phyloP scores from a whole-genome alignment of 2,329 filamentous ascomycete species.

The Xylaria sp. region DNA sequence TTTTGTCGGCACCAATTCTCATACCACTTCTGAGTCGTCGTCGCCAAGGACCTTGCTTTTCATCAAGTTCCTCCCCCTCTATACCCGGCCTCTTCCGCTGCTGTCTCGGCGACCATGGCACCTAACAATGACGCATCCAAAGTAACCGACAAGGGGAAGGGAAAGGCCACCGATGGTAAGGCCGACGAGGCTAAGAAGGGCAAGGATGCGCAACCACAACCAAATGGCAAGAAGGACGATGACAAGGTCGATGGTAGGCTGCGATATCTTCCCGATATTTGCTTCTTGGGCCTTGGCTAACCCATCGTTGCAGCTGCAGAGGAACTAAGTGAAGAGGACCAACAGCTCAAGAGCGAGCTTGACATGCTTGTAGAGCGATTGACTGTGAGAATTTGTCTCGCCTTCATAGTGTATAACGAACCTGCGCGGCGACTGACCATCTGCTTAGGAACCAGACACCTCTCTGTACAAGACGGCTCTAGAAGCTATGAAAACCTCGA shows the following conservation, averaged over 20 bases:
- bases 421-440: conserved; percentile 28
- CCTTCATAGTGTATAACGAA: neutral
- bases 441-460: conserved; percentile 79
- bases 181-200: conserved; percentile 67
- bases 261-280: conserved; percentile 35
- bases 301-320: conserved; percentile 67
- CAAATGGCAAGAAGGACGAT: conserved; percentile 83
- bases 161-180: conserved; percentile 81
- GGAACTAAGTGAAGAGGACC: conserved; percentile 96
- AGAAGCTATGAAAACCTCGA: conserved; percentile 96
- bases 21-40: neutral
- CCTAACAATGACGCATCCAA: conserved; percentile 90
- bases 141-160: conserved; percentile 94
- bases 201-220: conserved; percentile 75
- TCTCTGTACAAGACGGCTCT: conserved; percentile 91
- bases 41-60: conserved; percentile 10
- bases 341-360: conserved; percentile 96
- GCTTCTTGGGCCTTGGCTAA: conserved; percentile 50
- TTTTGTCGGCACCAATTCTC: neutral
- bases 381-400: conserved; percentile 68
- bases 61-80: conserved; percentile 9
- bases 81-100: conserved; percentile 37
- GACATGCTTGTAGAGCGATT: conserved; percentile 98
- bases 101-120: conserved; percentile 74
- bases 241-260: conserved; percentile 64